phyloP scores from a whole-genome alignment of 371 early-diverging fungal species.

The Mortierella sp. region DNA sequence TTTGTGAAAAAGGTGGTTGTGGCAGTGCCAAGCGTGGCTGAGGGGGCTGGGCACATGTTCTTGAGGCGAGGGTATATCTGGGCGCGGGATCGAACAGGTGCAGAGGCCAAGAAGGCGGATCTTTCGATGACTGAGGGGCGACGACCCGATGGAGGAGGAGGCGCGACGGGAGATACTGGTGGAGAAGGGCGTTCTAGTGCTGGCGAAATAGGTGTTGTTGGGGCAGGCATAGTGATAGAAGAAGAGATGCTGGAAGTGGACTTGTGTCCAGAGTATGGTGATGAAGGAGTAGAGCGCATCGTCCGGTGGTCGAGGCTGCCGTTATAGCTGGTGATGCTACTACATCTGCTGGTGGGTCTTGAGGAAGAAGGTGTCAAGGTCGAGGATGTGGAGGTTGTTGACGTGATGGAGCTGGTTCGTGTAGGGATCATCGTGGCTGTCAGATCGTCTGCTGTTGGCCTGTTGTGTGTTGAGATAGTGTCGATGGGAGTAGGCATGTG shows the following conservation, averaged over 20 bases:
- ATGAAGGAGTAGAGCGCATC: slow-evolving; percentile 19
- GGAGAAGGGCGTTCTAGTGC: background rate
- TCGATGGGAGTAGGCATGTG: slow-evolving; percentile 9
- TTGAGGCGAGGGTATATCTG: slow-evolving; percentile 4
- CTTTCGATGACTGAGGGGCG: slow-evolving; percentile 18
- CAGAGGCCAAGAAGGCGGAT: slow-evolving; percentile 39
- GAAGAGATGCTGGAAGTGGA: background rate
- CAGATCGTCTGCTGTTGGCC: slow-evolving; percentile 19
- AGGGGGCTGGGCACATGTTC: slow-evolving; percentile 13
- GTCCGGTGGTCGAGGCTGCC: slow-evolving; percentile 42
- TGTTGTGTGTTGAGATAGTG: background rate
- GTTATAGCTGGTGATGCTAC: slow-evolving; percentile 19
- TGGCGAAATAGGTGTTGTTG: background rate
- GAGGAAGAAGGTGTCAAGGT: background rate
- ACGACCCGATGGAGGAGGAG: background rate
- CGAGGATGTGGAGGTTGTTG: slow-evolving; percentile 7
- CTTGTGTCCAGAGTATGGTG: background rate
- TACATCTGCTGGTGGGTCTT: slow-evolving; percentile 21
- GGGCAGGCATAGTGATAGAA: background rate
- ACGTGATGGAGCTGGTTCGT: slow-evolving; percentile 19
- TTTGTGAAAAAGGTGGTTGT: background rate
- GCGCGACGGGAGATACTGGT: background rate
- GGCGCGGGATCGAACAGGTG: slow-evolving; percentile 30
- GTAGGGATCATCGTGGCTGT: background rate
- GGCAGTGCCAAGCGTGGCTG: background rate